These are phyloP conservation scores for Marchantia polymorpha DNA, from an alignment of 225 moss, liverwort and hornwort genomes.

Conservation along the genomic window DNA sequence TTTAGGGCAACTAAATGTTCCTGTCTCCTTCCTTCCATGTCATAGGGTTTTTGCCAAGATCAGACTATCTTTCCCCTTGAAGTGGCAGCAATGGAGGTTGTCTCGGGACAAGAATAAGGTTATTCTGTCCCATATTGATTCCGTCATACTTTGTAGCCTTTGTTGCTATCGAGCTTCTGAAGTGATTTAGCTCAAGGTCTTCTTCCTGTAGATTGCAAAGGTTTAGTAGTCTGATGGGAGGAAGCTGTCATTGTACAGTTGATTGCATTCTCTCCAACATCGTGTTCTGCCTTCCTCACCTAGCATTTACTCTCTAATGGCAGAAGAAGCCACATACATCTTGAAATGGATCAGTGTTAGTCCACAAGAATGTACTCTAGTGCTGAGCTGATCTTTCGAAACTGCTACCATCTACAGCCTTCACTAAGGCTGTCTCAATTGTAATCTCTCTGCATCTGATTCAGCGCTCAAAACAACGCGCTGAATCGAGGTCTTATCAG, in stretches of 20 bases:
- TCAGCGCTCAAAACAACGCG: slow-evolving; percentile 17
- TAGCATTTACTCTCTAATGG: slow-evolving; percentile 19
- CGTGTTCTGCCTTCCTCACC: slow-evolving; percentile 18
- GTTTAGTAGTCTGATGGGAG: slow-evolving; percentile 27
- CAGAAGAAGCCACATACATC: slow-evolving; percentile 24
- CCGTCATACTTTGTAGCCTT: slow-evolving; percentile 22
- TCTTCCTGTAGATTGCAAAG: slow-evolving; percentile 24
- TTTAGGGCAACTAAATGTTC: slow-evolving; percentile 29
- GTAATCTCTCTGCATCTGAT: slow-evolving; percentile 21
- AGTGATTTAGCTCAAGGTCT: slow-evolving; percentile 28
- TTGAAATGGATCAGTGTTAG: slow-evolving; percentile 24
- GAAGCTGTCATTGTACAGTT: slow-evolving; percentile 53
- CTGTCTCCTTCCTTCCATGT: slow-evolving; percentile 25
- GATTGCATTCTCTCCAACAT: slow-evolving; percentile 39
- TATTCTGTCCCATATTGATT: slow-evolving; percentile 19
- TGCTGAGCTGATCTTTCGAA: slow-evolving; percentile 23
- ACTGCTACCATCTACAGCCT: slow-evolving; percentile 19
- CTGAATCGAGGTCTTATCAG: slow-evolving; percentile 2
- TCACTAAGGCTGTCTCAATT: slow-evolving; percentile 11
- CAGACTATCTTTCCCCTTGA: slow-evolving; percentile 25
- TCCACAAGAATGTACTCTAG: slow-evolving; percentile 20
- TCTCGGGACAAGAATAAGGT: slow-evolving; percentile 16
- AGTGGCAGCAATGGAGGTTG: slow-evolving; percentile 33
- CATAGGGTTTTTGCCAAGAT: slow-evolving; percentile 29
- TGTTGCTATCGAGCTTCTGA: slow-evolving; percentile 33